Evolutionary conservation across 306 rosid genomes (phyloP), one percentile per base, ranked within the genome.

Genomic region (Herpetospermum pedunculosum): DNA sequence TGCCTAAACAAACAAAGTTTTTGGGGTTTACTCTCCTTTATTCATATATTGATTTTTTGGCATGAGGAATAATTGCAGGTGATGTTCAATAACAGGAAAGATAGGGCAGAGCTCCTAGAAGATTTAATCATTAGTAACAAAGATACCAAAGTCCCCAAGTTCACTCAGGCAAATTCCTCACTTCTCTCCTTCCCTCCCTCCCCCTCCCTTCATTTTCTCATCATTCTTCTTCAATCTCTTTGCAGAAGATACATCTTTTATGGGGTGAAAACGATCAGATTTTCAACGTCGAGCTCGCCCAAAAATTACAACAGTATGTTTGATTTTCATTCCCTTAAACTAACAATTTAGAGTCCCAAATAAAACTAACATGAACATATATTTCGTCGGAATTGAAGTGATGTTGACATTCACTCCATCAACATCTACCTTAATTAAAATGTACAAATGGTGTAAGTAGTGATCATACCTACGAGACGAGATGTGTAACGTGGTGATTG

Each of bases 201-300:
- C 46, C 41, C 58, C 2, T 52, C 47, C 1, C 10, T 63, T 35
- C 28, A 32, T 0, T 32, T 60, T 4, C 2, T 62, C 4, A 62
- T 21, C 21, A 19, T 40, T 13, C 49, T 21, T 23, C 72, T 21
- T 65, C 43, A 0, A 38, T 40, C 26, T 43, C 30, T 46, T 28
- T 76, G 77, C 86, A 92, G 98, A 81, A 84, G 78, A 85, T 92
- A 63, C 97, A 93, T 76, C 97, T 93, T 6, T 43, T 93, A 57
- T 93, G 98, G 98, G 98, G 98, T 1, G 94, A 87, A 83, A 80
- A 89, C 19, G 97, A 93, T 84, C 92, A 84, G 83, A 77, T 91
- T 73, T 93, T 93, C 87, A 83, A 89, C 38, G 43, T 84, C 59
- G 91, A 91, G 74, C 87, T 86, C 40, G 98, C 94, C 55, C 84